Evolutionary conservation across 1,139 yeast genomes (phyloP).

Genomic region (Debaryomycetaceae sp.): DNA sequence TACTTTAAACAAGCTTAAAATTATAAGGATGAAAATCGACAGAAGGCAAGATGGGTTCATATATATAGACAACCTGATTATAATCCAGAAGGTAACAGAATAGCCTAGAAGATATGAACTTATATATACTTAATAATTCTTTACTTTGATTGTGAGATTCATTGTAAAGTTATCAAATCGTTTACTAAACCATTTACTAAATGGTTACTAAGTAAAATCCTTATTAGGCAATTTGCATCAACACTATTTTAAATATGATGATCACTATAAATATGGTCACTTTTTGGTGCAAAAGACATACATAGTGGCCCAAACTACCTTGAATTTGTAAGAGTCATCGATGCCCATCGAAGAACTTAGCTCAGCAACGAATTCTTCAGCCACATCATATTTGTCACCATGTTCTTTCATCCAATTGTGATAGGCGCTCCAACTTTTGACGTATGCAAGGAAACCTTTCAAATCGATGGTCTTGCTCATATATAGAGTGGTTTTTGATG

Average conservation of each 20-base stretch:
- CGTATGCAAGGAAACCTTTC: constrained; percentile 43
- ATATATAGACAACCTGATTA: neutral
- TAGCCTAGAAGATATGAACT: too few species aligned
- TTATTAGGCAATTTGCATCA: too few species aligned
- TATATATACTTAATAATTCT: too few species aligned
- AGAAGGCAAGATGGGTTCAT: neutral
- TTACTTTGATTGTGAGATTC: too few species aligned
- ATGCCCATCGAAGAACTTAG: constrained; percentile 39
- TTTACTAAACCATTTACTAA: constrained; percentile 1
- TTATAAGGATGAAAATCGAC: neutral
- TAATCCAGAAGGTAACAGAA: neutral
- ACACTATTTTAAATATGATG: too few species aligned
- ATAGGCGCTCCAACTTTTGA: constrained; percentile 68
- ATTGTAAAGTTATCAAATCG: neutral
- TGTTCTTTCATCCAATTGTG: constrained; percentile 58
- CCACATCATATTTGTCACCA: constrained; percentile 30
- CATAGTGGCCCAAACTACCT: constrained; percentile 59
- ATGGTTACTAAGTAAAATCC: neutral
- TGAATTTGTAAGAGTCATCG: constrained; percentile 40
- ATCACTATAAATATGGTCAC: neutral
- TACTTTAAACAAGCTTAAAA: neutral
- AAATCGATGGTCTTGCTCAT: constrained; percentile 43
- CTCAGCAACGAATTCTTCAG: constrained; percentile 41
- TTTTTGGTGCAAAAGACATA: constrained; percentile 31
- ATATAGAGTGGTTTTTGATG: constrained; percentile 28